Percentiles rank a stretch among this genome's conserved stretches.
phyloP scores from a whole-genome alignment of 1,284 basidiomycete species.

The Cryptococcus maquisensis region DNA sequence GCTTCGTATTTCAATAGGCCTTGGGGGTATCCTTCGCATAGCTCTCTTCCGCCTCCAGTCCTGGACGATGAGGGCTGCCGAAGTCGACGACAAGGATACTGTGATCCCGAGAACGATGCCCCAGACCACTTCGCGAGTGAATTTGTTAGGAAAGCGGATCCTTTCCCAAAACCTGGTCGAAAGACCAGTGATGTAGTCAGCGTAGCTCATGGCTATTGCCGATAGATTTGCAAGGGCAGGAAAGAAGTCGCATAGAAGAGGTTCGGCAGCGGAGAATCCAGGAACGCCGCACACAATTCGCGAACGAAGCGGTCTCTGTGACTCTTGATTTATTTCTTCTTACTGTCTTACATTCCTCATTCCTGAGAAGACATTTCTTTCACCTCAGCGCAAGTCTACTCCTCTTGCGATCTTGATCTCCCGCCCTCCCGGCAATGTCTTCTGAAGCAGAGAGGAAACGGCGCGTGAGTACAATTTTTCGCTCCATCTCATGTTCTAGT shows the following conservation, averaged over 20 bases:
- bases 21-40: conserved; percentile 48
- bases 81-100: conserved; percentile 62
- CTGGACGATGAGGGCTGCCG: conserved; percentile 56
- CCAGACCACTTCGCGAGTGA: conserved; percentile 54
- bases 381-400: no score
- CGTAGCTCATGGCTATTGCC: conserved; percentile 11
- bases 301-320: no score
- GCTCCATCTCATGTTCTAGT: not conserved
- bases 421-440: no score
- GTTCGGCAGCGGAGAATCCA: no score
- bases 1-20: conserved; percentile 69
- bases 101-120: conserved; percentile 68
- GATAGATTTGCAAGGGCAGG: no score
- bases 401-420: no score
- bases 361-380: no score
- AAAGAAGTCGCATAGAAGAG: no score
- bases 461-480: conserved; percentile 9
- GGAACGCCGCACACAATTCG: no score
- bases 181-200: conserved; percentile 10
- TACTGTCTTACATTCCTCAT: no score
- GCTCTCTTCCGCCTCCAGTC: conserved; percentile 50
- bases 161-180: conserved; percentile 19
- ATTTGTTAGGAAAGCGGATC: conserved; percentile 20
- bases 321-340: no score
- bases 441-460: conserved; percentile 16